A percentile compares a stretch with the other conserved stretches of the same genome.
Evolutionary conservation across 2,329 filamentous ascomycete species (phyloP).

Genomic region (Dendrostoma leiphaemia): DNA sequence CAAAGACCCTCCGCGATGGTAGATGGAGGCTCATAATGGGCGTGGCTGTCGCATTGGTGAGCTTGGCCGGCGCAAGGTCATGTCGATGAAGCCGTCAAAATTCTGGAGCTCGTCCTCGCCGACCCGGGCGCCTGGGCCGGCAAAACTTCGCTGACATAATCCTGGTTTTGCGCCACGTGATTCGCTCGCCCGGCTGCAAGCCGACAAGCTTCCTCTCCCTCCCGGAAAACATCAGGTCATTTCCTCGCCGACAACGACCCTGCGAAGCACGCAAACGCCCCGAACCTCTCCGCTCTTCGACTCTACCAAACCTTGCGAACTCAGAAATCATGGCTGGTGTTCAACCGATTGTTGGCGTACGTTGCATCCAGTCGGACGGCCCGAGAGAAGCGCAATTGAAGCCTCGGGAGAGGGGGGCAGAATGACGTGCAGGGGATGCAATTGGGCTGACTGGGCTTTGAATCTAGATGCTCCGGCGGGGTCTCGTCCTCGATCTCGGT

Average conservation of each 20-base stretch:
- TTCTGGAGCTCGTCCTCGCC: neutral
- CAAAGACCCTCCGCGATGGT: conserved; percentile 59
- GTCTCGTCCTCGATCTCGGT: conserved; percentile 54
- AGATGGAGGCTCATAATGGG: conserved; percentile 63
- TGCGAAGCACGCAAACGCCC: neutral
- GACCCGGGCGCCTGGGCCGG: neutral
- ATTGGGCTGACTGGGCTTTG: conserved; percentile 31
- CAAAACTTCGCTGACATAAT: conserved; percentile 2
- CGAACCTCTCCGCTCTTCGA: conserved; percentile 18
- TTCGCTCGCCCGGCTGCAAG: neutral
- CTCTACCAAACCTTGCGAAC: conserved; percentile 13
- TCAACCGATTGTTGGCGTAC: conserved; percentile 59
- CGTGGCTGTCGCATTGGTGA: conserved; percentile 22
- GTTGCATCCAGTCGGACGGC: conserved; percentile 29
- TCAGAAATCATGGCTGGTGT: conserved; percentile 47
- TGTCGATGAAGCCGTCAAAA: conserved; percentile 1
- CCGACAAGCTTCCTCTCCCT: neutral
- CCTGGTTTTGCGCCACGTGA: neutral
- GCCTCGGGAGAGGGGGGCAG: neutral
- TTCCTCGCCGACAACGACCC: neutral
- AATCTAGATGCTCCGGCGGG: conserved; percentile 57
- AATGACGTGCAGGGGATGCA: neutral
- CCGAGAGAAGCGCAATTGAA: neutral
- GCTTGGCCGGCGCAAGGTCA: neutral
- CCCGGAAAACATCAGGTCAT: conserved; percentile 18